Evolutionary conservation across 257 asterid genomes (phyloP).

Genomic region (Scutellaria minor): DNA sequence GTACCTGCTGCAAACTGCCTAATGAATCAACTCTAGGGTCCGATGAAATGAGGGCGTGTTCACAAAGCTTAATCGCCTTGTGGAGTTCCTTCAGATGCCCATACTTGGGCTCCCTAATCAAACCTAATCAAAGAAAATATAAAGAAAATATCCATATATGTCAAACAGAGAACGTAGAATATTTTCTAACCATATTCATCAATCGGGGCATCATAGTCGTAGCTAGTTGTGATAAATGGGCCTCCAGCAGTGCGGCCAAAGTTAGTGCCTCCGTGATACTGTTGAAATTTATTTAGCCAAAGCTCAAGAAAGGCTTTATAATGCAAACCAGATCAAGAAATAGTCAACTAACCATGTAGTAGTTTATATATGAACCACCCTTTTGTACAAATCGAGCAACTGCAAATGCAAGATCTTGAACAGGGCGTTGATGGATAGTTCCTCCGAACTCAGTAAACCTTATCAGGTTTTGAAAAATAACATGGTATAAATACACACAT

Average conservation of each 20-base stretch:
- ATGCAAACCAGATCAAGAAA: no score
- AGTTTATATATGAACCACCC: slow-evolving; percentile 95
- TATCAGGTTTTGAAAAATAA: slow-evolving; percentile 22
- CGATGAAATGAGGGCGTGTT: slow-evolving; percentile 66
- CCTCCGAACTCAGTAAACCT: slow-evolving; percentile 95
- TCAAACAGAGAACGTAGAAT: neutral
- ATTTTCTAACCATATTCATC: slow-evolving; percentile 84
- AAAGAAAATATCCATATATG: no score
- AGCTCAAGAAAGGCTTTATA: no score
- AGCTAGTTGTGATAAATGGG: slow-evolving; percentile 93
- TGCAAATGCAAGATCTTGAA: slow-evolving; percentile 92
- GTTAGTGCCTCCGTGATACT: slow-evolving; percentile 99
- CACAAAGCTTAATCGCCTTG: slow-evolving; percentile 72
- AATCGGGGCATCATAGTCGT: slow-evolving; percentile 97
- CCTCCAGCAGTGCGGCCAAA: slow-evolving; percentile 98
- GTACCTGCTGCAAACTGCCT: slow-evolving; percentile 85
- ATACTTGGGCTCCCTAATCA: slow-evolving; percentile 86
- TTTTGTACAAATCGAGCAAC: slow-evolving; percentile 88
- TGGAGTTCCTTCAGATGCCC: slow-evolving; percentile 88
- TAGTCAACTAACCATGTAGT: slow-evolving; percentile 66
- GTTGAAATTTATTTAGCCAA: slow-evolving; percentile 13
- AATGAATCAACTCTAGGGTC: slow-evolving; percentile 60
- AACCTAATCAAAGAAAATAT: slow-evolving; percentile 50
- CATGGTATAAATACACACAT: no score
- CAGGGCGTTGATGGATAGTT: slow-evolving; percentile 91